phyloP scores from a whole-genome alignment of 441 rosid species.

The Cnidoscolus chayamansa region DNA sequence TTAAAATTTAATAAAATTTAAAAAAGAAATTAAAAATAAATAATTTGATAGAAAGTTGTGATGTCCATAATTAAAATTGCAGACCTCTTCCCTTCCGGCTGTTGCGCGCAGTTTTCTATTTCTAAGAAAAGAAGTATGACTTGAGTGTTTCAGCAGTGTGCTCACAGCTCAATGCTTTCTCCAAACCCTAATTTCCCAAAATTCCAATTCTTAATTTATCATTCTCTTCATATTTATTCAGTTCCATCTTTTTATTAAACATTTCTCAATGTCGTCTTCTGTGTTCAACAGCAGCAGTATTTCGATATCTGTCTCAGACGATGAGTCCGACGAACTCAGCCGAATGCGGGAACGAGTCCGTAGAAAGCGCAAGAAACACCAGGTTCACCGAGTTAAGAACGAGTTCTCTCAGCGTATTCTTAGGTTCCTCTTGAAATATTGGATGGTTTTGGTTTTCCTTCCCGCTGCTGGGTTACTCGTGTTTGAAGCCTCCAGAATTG shows the following conservation, averaged over 20 bases:
- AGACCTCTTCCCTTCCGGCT: too few relatives aligned
- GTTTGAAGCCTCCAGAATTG: slow-evolving; percentile 70
- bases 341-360: slow-evolving; percentile 66
- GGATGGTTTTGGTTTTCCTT: slow-evolving; percentile 58
- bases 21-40: too few relatives aligned
- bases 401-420: slow-evolving; percentile 47
- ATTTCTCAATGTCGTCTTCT: slow-evolving; percentile 27
- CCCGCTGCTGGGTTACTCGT: slow-evolving; percentile 58
- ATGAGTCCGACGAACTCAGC: slow-evolving; percentile 61
- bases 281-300: slow-evolving; percentile 47
- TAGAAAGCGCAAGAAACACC: slow-evolving; percentile 71
- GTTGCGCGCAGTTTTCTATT: too few relatives aligned
- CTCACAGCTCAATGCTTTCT: neutral
- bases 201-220: neutral
- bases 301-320: slow-evolving; percentile 75
- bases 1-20: too few relatives aligned
- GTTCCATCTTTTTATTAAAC: neutral
- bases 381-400: slow-evolving; percentile 34
- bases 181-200: slow-evolving; percentile 1
- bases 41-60: too few relatives aligned
- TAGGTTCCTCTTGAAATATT: slow-evolving; percentile 53
- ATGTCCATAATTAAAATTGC: too few relatives aligned
- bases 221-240: neutral
- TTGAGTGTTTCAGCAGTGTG: neutral
- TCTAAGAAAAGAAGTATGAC: too few relatives aligned